Evolutionary conservation across 2,329 filamentous ascomycete species (phyloP).

Genomic region (Drechslerella stenobrocha): DNA sequence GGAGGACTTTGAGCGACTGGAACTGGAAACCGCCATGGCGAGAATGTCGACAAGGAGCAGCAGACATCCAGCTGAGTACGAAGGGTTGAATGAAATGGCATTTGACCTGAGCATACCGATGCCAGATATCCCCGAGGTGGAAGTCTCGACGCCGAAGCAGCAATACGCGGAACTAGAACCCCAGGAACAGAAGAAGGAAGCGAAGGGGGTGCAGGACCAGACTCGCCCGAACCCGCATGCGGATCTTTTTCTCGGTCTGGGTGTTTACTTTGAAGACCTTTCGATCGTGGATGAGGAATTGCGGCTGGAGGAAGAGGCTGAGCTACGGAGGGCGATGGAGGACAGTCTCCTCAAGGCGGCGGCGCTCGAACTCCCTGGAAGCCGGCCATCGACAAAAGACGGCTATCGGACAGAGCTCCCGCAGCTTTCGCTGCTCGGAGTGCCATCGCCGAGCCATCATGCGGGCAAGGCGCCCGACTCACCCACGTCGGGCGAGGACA

Average conservation of each 20-base stretch:
- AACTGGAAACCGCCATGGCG: conserved; percentile 33
- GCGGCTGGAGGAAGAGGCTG: conserved; percentile 26
- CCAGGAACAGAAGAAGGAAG: conserved; percentile 13
- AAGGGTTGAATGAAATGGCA: conserved; percentile 42
- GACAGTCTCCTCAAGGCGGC: conserved; percentile 24
- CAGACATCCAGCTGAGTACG: conserved; percentile 44
- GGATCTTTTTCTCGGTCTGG: conserved; percentile 19
- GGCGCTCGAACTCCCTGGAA: conserved; percentile 30
- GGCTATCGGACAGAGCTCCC: conserved; percentile 32
- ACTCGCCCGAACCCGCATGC: conserved; percentile 6
- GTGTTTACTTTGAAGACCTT: conserved; percentile 32
- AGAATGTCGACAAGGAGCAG: conserved; percentile 46
- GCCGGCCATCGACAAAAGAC: conserved; percentile 39
- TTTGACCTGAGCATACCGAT: conserved; percentile 21
- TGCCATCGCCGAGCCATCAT: conserved; percentile 12
- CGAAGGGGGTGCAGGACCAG: conserved; percentile 20
- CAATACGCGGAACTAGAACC: conserved; percentile 31
- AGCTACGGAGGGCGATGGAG: conserved; percentile 20
- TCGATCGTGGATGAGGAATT: conserved; percentile 33
- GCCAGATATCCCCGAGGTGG: conserved; percentile 22
- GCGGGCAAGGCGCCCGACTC: conserved; percentile 21
- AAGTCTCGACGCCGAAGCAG: conserved; percentile 39
- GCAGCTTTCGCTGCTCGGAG: conserved; percentile 42
- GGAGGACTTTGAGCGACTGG: conserved; percentile 39
- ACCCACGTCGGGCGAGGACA: conserved; percentile 42